Base-by-base conservation (phyloP, 257 asterid genomes). In the Gynochthodes officinalis region DNA sequence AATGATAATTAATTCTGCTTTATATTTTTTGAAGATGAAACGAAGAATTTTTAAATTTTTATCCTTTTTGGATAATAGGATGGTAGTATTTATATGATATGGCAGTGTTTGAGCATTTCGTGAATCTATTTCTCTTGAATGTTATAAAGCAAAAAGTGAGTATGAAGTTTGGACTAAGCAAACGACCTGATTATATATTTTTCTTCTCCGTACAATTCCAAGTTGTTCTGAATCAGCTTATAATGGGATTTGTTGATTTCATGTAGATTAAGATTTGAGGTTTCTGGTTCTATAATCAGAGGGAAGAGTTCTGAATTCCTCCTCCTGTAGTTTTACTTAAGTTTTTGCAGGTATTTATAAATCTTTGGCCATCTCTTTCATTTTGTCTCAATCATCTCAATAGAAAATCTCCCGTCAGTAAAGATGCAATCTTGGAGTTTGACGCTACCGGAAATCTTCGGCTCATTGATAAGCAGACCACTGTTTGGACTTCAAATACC, bases 401-500 rank as follows among this genome's bases (percentile, higher is more conserved):
- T 83, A 93, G 98, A 88, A 88, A 89, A 75, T 88, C 94, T 77
- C 90, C 96, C 39, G 90, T 89, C 80, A 85, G 82, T 86, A 80
- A 82, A 84, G 90, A 77, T 19, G 97, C 98, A 52, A 49, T 50
- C 79, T 44, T 93, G 83, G 96, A 90, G 77, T 87, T 93, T 63
- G 81, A 83, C 72, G 30, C 77, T 78, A 64, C 75, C 73, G 98
- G 97, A 75, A 82, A 82, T 48, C 94, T 93, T 72, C 77, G 82
- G 66, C 90, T 93, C 59, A 53, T 16, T 27, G 92, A 90, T 77
- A 73, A 79, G 25, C 78, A 50, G 73, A 42, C 81, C 80, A 76
- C 86, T 23, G 63, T 86, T 75, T 93, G 98, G 98, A 62, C 92
- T 11, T 86, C 98, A 54, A 93, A 93, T 87, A 86, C 98, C 67